Conservation (phyloP, 1,284 basidiomycete species). For the Naganishia sp. region DNA sequence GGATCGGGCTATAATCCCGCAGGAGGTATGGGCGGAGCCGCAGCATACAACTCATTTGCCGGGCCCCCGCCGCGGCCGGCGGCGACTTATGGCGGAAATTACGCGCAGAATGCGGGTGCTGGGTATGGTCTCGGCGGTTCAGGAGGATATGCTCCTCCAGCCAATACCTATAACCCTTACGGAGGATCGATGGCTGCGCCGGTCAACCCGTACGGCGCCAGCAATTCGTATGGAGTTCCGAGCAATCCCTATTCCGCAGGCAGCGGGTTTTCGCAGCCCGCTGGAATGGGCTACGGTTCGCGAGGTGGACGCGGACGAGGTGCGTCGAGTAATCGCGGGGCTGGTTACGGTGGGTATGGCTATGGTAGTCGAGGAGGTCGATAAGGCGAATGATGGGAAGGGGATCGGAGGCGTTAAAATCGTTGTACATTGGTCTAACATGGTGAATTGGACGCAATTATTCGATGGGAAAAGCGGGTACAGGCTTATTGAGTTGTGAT, state of each 20-base stretch:
- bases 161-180: conserved; percentile 17
- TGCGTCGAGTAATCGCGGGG: conserved; percentile 12
- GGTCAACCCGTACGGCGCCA: neutral
- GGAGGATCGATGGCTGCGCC: conserved; percentile 4
- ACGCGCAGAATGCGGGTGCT: conserved; percentile 1
- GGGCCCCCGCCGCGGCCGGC: conserved; percentile 4
- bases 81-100: neutral
- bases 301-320: conserved; percentile 32
- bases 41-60: conserved; percentile 13
- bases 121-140: conserved; percentile 17
- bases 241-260: conserved; percentile 34
- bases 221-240: conserved; percentile 34
- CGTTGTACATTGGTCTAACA: too few species aligned
- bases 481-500: too few species aligned
- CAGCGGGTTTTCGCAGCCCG: conserved; percentile 9
- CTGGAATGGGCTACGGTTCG: conserved; percentile 3
- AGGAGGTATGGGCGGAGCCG: conserved; percentile 30
- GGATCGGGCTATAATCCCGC: conserved; percentile 30
- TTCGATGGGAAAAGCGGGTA: too few species aligned
- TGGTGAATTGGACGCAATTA: too few species aligned
- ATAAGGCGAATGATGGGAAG: neutral
- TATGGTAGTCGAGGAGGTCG: conserved; percentile 18
- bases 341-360: conserved; percentile 19
- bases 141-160: conserved; percentile 7
- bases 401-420: neutral